Percentiles rank a stretch among this genome's conserved stretches.
These are phyloP conservation scores for Penicillium occitanis DNA, from an alignment of 2,329 filamentous ascomycete species.

Conservation along the genomic window DNA sequence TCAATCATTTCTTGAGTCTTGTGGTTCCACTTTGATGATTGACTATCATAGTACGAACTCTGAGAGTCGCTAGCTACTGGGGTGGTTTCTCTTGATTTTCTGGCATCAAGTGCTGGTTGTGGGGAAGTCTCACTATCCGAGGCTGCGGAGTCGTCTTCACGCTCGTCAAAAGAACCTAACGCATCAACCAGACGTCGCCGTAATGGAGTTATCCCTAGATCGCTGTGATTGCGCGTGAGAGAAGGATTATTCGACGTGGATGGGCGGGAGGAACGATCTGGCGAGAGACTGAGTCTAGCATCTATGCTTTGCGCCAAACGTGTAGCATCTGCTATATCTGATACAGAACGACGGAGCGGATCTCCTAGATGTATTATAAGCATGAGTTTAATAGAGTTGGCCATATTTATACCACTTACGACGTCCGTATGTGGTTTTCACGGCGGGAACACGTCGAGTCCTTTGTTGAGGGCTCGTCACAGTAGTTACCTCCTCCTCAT, in stretches of 20 bases:
- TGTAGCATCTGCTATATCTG: conserved; percentile 1
- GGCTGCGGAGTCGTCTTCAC: conserved; percentile 12
- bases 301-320: neutral
- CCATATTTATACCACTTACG: neutral
- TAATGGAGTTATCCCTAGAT: conserved; percentile 23
- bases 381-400: neutral
- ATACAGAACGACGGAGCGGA: conserved; percentile 6
- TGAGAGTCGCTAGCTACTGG: conserved; percentile 5
- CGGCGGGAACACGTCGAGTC: neutral
- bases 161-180: conserved; percentile 26
- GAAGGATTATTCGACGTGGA: neutral
- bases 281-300: conserved; percentile 8
- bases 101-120: neutral
- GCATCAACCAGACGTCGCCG: conserved; percentile 40
- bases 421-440: conserved; percentile 5
- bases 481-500: neutral
- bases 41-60: conserved; percentile 10
- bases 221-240: neutral
- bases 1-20: conserved; percentile 1
- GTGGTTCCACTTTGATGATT: neutral
- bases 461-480: neutral
- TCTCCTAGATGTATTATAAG: neutral
- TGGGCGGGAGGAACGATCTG: conserved; percentile 3
- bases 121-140: conserved; percentile 15
- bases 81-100: conserved; percentile 15